Percentiles rank a stretch among this genome's conserved stretches.
These are phyloP conservation scores for Gymnopilus dilepis DNA, from an alignment of 768 basidiomycete species.

Conservation along the genomic window DNA sequence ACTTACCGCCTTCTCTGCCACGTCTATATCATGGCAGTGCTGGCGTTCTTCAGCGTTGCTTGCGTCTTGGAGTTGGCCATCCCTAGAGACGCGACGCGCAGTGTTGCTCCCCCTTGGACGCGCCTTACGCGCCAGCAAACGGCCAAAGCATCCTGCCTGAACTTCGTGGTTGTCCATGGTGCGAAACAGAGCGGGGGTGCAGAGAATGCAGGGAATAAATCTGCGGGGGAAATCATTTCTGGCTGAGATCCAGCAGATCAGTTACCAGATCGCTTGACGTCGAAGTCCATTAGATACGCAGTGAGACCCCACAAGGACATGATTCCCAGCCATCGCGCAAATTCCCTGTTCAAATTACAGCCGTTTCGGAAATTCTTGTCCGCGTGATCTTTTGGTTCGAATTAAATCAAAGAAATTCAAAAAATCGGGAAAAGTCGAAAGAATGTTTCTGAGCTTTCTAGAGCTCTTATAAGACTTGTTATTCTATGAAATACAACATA, in stretches of 20 bases:
- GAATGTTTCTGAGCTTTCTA: no score
- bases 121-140: constrained; percentile 31
- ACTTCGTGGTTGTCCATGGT: constrained; percentile 29
- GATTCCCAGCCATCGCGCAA: constrained; percentile 3
- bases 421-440: no score
- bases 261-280: constrained; percentile 26
- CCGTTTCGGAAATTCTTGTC: no score
- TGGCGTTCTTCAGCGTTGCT: neutral
- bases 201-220: constrained; percentile 6
- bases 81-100: neutral
- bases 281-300: constrained; percentile 14
- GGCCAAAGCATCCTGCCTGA: constrained; percentile 42
- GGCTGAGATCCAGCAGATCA: constrained; percentile 27
- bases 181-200: constrained; percentile 11
- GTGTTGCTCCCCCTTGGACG: neutral
- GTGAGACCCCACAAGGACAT: constrained; percentile 4
- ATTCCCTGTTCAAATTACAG: neutral
- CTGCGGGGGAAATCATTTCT: constrained; percentile 22
- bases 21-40: neutral
- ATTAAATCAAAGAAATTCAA: no score
- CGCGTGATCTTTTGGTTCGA: no score
- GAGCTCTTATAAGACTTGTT: no score
- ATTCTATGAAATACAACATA: no score
- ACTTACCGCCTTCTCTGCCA: constrained; percentile 4
- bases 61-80: neutral